Evolutionary conservation across 1,284 basidiomycete species (phyloP).

Genomic region (Hymenochaete sp.): DNA sequence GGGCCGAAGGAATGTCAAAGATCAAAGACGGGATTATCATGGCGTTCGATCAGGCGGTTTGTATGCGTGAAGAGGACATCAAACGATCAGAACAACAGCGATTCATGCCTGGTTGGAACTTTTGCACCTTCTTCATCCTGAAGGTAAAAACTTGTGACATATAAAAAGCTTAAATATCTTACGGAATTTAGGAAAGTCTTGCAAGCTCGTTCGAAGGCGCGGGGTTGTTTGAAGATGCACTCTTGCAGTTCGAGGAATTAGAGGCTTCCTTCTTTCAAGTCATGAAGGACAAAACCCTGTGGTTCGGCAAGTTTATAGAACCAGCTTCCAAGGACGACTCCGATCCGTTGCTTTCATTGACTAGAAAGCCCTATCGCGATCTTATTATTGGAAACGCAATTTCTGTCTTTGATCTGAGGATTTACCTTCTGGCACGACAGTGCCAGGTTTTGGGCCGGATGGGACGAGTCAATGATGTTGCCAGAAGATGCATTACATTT

Average conservation of each 20-base stretch:
- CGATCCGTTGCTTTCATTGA: constrained; percentile 67
- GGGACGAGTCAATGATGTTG: constrained; percentile 60
- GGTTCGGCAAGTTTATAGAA: constrained; percentile 81
- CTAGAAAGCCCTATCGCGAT: constrained; percentile 82
- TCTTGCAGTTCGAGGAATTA: constrained; percentile 86
- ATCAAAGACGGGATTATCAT: constrained; percentile 82
- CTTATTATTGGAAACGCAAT: constrained; percentile 87
- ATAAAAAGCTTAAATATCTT: constrained; percentile 2
- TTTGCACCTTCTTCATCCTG: constrained; percentile 90
- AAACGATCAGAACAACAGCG: constrained; percentile 79
- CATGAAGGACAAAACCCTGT: constrained; percentile 74
- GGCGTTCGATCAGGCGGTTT: constrained; percentile 75
- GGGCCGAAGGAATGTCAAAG: constrained; percentile 84
- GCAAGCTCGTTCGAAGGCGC: constrained; percentile 90
- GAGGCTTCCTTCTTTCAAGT: constrained; percentile 81
- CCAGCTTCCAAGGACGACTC: constrained; percentile 72
- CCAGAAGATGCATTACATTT: constrained; percentile 61
- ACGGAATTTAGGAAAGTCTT: constrained; percentile 70
- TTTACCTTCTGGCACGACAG: constrained; percentile 86
- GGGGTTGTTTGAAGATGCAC: constrained; percentile 81
- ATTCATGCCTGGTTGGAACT: constrained; percentile 92
- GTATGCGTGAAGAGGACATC: constrained; percentile 81
- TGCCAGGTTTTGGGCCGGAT: constrained; percentile 70
- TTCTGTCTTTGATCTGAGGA: constrained; percentile 88
- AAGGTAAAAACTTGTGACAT: constrained; percentile 50